Base-by-base conservation (phyloP, 306 rosid genomes). In the Trichosanthes cucumerina region DNA sequence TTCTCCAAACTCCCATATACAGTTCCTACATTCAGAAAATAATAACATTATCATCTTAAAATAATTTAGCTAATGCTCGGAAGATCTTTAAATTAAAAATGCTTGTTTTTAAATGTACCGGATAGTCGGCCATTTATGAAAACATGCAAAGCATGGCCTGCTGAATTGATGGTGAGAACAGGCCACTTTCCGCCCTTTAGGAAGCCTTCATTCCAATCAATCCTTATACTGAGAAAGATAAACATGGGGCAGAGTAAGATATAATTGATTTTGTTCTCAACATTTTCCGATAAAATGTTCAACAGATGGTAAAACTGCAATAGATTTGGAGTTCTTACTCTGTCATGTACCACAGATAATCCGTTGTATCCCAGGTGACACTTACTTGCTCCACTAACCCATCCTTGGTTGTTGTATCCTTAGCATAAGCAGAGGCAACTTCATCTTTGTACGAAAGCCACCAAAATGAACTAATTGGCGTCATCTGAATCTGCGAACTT, bases 301-400 rank as follows among this genome's bases (percentile, higher is more conserved):
- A 53, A 23, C 16, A 79, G 33, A 75, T 78, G 50, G 57, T 54
- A 34, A 43, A 36, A 62, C 19, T 79, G 66, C 81, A 33, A 72
- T 77, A 21, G 52, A 36, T 60, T 72, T 65, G 15, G 53, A 63
- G 66, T 82, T 85, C 97, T 91, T 84, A 95, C 99, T 95, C 99
- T 70, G 97, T 89, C 97, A 88, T 81, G 79, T 95, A 95, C 99
- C 99, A 95, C 89, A 95, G 83, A 85, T 95, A 95, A 85, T 95
- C 97, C 9, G 97, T 86, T 10, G 85, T 57, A 85, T 95, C 99
- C 83, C 90, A 54, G 38, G 99, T 95, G 84, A 91, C 15, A 84
- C 80, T 80, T 62, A 91, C 39, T 84, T 95, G 98, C 80, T 95
- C 98, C 88, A 81, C 77, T 62, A 95, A 87, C 59, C 95, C 92